Evolutionary conservation across 352 stramenopile genomes (phyloP).

Genomic region (Phytophthora idaei): DNA sequence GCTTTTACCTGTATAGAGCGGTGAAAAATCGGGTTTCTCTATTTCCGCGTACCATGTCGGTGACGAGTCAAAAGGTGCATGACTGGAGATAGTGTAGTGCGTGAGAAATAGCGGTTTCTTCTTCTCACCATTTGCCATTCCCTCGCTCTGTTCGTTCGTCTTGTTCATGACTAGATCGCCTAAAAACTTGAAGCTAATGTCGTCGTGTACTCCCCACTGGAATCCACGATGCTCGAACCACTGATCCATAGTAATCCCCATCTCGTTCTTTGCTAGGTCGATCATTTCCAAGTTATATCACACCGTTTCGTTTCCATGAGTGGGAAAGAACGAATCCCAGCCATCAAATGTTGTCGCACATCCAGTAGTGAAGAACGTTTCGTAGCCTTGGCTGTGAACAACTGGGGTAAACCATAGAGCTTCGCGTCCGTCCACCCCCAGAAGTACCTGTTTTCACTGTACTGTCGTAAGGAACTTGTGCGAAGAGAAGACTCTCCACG

Average conservation of each 20-base stretch:
- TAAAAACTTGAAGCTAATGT: conserved; percentile 46
- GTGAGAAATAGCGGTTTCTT: conserved; percentile 20
- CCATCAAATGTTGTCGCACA: conserved; percentile 38
- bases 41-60: conserved; percentile 41
- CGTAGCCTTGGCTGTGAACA: not conserved
- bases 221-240: conserved; percentile 31
- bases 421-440: not conserved
- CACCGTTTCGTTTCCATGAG: conserved; percentile 50
- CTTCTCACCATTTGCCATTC: conserved; percentile 13
- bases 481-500: not conserved
- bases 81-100: conserved; percentile 16
- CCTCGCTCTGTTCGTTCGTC: conserved; percentile 31
- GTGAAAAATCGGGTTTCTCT: conserved; percentile 38
- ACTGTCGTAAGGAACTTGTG: not conserved
- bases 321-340: conserved; percentile 44
- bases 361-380: not conserved
- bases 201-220: conserved; percentile 53
- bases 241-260: conserved; percentile 37
- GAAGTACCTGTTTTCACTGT: not conserved
- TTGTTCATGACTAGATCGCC: conserved; percentile 23
- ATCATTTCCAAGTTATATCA: conserved; percentile 40
- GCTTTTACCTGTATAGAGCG: conserved; percentile 33
- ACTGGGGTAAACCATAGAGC: not conserved
- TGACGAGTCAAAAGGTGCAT: conserved; percentile 36
- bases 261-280: conserved; percentile 27